Percentiles rank a stretch among this genome's conserved stretches.
These are phyloP conservation scores for Penicillium thymicola DNA, from an alignment of 2,329 filamentous ascomycete genomes.

Conservation along the genomic window DNA sequence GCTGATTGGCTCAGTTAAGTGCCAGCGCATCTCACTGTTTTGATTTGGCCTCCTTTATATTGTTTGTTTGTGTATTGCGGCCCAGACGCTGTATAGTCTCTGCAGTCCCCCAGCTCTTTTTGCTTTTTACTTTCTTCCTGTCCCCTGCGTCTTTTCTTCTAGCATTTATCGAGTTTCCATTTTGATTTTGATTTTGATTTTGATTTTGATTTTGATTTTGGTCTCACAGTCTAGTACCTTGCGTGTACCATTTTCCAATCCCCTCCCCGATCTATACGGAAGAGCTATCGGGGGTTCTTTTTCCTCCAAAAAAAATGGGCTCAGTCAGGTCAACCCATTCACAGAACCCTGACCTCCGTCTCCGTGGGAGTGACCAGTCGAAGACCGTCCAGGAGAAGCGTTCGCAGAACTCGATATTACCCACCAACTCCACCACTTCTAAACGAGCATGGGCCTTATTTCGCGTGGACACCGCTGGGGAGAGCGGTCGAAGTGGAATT, in stretches of 20 bases:
- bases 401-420: slow-evolving; percentile 22
- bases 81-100: neutral
- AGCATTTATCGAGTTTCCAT: neutral
- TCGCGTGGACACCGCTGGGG: slow-evolving; percentile 49
- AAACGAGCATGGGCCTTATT: slow-evolving; percentile 26
- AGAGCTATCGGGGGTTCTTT: too few relatives aligned
- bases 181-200: neutral
- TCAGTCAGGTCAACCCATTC: slow-evolving; percentile 12
- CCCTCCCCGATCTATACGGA: neutral
- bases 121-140: neutral
- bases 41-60: slow-evolving; percentile 3
- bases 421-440: slow-evolving; percentile 24
- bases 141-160: neutral
- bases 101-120: neutral
- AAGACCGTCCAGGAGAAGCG: slow-evolving; percentile 15
- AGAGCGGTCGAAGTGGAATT: slow-evolving; percentile 66
- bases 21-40: slow-evolving; percentile 8
- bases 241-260: neutral
- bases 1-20: slow-evolving; percentile 1
- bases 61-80: neutral
- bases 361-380: slow-evolving; percentile 1
- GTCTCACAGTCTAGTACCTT: slow-evolving; percentile 1
- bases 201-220: neutral
- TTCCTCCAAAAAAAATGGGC: slow-evolving; percentile 13
- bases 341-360: slow-evolving; percentile 6